Percentiles rank a stretch among this genome's conserved stretches.
These are phyloP conservation scores for Penicillium riverlandense DNA, from an alignment of 495 filamentous ascomycete genomes.

Conservation along the genomic window DNA sequence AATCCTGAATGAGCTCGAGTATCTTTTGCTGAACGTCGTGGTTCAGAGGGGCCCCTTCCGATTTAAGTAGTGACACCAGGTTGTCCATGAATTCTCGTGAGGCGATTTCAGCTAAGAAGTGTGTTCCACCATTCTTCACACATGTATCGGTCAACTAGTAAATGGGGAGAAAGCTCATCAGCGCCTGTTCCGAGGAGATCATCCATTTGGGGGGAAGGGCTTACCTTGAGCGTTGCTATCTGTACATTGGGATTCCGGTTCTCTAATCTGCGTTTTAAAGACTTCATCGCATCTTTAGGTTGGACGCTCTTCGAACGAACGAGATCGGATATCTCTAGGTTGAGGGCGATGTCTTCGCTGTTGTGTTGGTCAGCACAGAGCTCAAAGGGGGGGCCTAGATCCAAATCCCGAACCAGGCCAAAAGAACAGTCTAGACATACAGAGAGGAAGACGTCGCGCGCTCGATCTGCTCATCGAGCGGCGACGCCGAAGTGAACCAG, in stretches of 20 bases:
- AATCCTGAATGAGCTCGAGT: constrained; percentile 85
- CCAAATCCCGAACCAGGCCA: too few relatives aligned
- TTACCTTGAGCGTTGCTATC: constrained; percentile 82
- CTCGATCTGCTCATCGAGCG: constrained; percentile 94
- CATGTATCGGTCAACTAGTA: constrained; percentile 87
- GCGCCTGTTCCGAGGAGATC: background rate
- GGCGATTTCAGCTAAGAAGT: constrained; percentile 91
- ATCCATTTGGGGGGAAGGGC: constrained; percentile 1
- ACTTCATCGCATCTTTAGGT: constrained; percentile 95
- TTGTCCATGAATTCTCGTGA: constrained; percentile 99
- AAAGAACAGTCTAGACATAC: constrained; percentile 38
- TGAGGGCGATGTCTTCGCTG: constrained; percentile 93
- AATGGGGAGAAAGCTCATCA: constrained; percentile 2
- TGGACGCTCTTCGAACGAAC: constrained; percentile 95
- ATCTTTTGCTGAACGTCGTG: constrained; percentile 82
- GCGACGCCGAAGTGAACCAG: constrained; percentile 84
- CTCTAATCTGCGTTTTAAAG: constrained; percentile 85
- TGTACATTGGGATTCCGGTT: constrained; percentile 97
- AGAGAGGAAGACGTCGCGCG: constrained; percentile 88
- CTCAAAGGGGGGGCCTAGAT: background rate
- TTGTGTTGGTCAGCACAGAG: background rate
- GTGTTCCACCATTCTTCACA: constrained; percentile 95
- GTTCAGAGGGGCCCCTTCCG: constrained; percentile 70
- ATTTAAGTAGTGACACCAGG: constrained; percentile 79
- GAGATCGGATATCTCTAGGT: constrained; percentile 93